Base-by-base conservation (phyloP, 495 filamentous ascomycete species). In the Tuber borchii region DNA sequence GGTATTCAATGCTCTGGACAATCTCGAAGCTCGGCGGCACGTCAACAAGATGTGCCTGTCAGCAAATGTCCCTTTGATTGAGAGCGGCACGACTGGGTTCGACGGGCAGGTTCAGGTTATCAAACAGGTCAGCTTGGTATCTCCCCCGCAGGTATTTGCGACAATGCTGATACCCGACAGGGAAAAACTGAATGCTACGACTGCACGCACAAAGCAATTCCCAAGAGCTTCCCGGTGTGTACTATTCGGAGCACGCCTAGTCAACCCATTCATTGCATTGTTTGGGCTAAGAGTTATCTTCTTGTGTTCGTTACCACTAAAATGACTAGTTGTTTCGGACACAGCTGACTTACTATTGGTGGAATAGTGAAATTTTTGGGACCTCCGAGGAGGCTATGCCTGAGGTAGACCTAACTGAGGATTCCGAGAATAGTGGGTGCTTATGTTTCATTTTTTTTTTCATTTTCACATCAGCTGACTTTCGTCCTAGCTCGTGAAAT, bases 231-330 rank as follows among this genome's bases (percentile, higher is more conserved):
- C 82, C 93, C 95, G 8, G 93, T 99, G 34, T 99, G 95, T 84
- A 99, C 95, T 1, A 97, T 99, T 78, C 89, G 95, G 82, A 97
- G 93, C 81, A 98, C 93, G 1, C 95, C 95, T 0, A 93, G 90
- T 74, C 94, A 98, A 80, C 94, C 94, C 0, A 97, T 99, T 40
- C 95, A 99, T 83, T 98, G 95, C 85, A 99, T 99, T 70, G 94
- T 98, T n/a, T 99, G 95, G 95, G 94, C 89, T 0, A 99, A 98
- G 86, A 97, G 93, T 81, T 98, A 97, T 82, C 89, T 99, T 19
- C 90, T 98, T 75, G 93, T 92, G 88, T 90, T 85, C 77, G 86
- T 80, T n/a, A 10, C 12, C 45, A 20, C 17, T n/a, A 31, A 61
- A 48, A 12, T 72, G 17, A 43, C 45, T 72, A 1, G 65, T 81